These are phyloP conservation scores for Prunus kanzakura DNA, from an alignment of 306 rosid genomes.

Conservation along the genomic window DNA sequence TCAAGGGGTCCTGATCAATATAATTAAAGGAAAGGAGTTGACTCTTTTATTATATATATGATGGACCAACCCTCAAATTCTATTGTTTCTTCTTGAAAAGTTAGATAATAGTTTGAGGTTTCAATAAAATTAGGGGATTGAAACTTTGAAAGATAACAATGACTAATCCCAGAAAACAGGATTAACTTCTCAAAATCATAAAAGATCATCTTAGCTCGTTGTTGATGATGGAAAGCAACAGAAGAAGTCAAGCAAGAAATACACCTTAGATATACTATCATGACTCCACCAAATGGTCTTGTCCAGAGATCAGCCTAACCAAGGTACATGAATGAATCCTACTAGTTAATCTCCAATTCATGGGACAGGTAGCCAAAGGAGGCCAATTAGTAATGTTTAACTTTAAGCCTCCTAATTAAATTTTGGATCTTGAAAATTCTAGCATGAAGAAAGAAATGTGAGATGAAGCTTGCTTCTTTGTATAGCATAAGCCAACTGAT, in stretches of 20 bases:
- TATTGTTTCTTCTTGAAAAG: not conserved
- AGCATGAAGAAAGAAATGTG: not conserved
- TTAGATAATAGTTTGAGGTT: not conserved
- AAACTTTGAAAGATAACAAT: too few relatives aligned
- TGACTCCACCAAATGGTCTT: not conserved
- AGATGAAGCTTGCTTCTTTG: not conserved
- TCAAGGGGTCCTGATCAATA: slow-evolving; percentile 70
- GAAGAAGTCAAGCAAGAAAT: not conserved
- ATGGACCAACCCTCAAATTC: not conserved
- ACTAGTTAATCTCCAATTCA: not conserved
- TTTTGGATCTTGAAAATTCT: not conserved
- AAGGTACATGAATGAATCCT: not conserved
- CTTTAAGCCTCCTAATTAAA: not conserved
- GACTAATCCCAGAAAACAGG: not conserved
- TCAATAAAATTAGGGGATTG: too few relatives aligned
- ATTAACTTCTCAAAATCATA: not conserved
- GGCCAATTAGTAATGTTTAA: not conserved
- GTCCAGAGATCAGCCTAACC: not conserved
- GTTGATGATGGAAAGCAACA: not conserved
- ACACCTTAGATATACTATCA: not conserved
- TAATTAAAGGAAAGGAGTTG: slow-evolving; percentile 11
- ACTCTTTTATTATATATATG: not conserved
- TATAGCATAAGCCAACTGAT: not conserved
- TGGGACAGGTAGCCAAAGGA: not conserved
- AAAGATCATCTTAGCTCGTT: not conserved